A percentile compares a stretch with the other conserved stretches of the same genome.
Conservation (phyloP, 225 moss, liverwort and hornwort species). For the Lunularia cruciata region DNA sequence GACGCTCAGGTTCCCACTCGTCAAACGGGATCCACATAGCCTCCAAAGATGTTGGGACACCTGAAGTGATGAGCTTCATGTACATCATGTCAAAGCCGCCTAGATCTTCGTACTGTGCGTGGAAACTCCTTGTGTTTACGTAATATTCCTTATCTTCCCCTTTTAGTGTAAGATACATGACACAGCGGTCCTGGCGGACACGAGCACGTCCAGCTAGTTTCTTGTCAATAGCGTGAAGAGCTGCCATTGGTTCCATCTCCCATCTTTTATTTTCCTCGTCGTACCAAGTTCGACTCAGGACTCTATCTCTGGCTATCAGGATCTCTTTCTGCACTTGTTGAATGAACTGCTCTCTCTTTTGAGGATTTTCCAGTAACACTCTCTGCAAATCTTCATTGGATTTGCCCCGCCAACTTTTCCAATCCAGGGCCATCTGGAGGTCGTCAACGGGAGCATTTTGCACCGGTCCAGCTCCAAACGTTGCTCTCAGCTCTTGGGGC, state of each 20-base stretch:
- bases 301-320: constrained; percentile 80
- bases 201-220: constrained; percentile 73
- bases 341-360: constrained; percentile 4
- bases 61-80: constrained; percentile 66
- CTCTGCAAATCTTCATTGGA: neutral
- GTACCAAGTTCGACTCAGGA: constrained; percentile 77
- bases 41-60: constrained; percentile 62
- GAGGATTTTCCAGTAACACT: neutral
- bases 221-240: constrained; percentile 71
- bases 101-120: constrained; percentile 60
- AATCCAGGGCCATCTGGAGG: constrained; percentile 18
- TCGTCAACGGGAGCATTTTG: constrained; percentile 16
- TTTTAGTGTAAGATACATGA: constrained; percentile 78
- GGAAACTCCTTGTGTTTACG: constrained; percentile 62
- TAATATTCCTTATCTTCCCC: constrained; percentile 84
- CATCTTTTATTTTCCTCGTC: constrained; percentile 67
- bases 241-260: constrained; percentile 86
- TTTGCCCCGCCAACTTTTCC: constrained; percentile 7
- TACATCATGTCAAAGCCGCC: constrained; percentile 83
- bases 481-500: constrained; percentile 34
- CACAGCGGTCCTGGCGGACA: constrained; percentile 76
- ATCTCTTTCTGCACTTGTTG: constrained; percentile 52
- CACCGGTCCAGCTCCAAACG: constrained; percentile 7
- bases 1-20: constrained; percentile 68
- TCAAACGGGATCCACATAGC: constrained; percentile 84